These are phyloP conservation scores for Aspergillus carlsbadensis DNA, from an alignment of 495 filamentous ascomycete species.

Conservation along the genomic window DNA sequence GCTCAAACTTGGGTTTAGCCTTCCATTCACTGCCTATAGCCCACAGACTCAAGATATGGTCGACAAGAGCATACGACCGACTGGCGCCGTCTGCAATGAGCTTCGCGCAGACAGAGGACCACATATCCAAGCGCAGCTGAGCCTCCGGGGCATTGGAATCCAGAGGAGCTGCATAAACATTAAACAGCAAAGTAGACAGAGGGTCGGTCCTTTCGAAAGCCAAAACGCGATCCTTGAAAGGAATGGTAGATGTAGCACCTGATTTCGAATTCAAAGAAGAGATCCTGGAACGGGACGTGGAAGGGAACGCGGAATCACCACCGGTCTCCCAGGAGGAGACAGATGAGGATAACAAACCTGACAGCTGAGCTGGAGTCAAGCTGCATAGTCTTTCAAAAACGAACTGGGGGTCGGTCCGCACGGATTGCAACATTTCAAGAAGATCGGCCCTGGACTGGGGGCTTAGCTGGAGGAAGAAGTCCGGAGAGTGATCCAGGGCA, in stretches of 20 bases:
- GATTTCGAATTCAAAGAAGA: constrained; percentile 48
- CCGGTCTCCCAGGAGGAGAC: constrained; percentile 74
- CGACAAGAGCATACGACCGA: constrained; percentile 41
- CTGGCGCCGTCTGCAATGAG: constrained; percentile 50
- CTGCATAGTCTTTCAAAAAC: constrained; percentile 74
- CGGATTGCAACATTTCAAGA: constrained; percentile 73
- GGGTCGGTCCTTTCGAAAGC: constrained; percentile 88
- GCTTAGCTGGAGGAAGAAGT: constrained; percentile 81
- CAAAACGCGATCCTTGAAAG: constrained; percentile 44
- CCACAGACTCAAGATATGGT: constrained; percentile 72
- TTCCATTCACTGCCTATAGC: constrained; percentile 85
- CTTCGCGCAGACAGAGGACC: constrained; percentile 84
- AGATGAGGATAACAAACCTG: constrained; percentile 68
- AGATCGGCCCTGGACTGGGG: constrained; percentile 70
- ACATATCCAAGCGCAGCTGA: constrained; percentile 74
- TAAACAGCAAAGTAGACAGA: constrained; percentile 80
- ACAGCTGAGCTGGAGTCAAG: constrained; percentile 70
- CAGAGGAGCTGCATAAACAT: constrained; percentile 68
- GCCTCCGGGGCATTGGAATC: constrained; percentile 80
- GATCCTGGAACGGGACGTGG: constrained; percentile 61
- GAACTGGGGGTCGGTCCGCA: constrained; percentile 84
- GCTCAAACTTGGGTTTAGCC: constrained; percentile 82
- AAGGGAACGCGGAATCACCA: constrained; percentile 78
- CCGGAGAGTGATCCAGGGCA: constrained; percentile 48
- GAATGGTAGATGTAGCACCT: constrained; percentile 56